These are phyloP conservation scores for Citrus glauca DNA, from an alignment of 345 rosid species.

Conservation along the genomic window DNA sequence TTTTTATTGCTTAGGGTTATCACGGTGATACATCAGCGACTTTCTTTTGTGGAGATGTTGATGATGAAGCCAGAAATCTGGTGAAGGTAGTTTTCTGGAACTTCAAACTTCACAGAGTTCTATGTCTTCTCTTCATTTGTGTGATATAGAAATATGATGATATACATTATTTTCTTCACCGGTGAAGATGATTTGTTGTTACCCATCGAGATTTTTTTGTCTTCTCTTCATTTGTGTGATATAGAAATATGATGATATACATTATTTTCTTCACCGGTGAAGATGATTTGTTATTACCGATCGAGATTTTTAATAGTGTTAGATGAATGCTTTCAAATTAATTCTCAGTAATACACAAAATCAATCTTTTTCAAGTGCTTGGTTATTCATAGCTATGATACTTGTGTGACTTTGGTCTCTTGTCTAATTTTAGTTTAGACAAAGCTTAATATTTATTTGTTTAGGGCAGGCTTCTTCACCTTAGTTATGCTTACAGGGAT, in stretches of 20 bases:
- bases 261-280: neutral
- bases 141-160: neutral
- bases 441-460: neutral
- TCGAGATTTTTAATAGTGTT: neutral
- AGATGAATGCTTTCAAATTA: neutral
- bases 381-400: neutral
- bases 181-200: neutral
- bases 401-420: neutral
- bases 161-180: neutral
- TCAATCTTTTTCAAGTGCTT: neutral
- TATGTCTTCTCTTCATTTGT: neutral
- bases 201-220: neutral
- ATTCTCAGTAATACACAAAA: neutral
- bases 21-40: slow-evolving; percentile 97
- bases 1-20: slow-evolving; percentile 54
- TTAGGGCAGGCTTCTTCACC: slow-evolving; percentile 3
- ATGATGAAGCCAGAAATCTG: slow-evolving; percentile 66
- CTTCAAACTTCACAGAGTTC: neutral
- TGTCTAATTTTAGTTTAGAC: neutral
- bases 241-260: neutral
- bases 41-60: slow-evolving; percentile 88
- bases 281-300: neutral
- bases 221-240: neutral
- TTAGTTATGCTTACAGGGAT: slow-evolving; percentile 9
- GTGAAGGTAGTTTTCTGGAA: slow-evolving; percentile 54